Evolutionary conservation across 441 rosid genomes (phyloP).

Genomic region (Erysimum pusillum): DNA sequence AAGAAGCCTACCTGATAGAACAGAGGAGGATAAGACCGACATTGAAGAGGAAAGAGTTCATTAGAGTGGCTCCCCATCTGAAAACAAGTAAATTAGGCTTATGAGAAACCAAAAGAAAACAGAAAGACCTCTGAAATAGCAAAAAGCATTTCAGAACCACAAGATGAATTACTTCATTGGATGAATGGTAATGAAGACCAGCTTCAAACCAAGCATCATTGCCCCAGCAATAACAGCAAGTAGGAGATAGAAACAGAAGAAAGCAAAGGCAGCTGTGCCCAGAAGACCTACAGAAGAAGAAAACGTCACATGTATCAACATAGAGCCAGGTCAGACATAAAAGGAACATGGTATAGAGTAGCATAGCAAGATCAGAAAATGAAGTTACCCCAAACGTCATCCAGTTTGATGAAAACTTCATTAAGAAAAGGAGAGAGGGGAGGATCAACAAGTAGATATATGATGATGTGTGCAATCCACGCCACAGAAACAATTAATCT

Average conservation of each 20-base stretch:
- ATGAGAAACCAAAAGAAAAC: conserved; percentile 44
- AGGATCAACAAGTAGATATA: conserved; percentile 87
- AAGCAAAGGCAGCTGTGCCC: conserved; percentile 97
- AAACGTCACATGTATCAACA: conserved; percentile 15
- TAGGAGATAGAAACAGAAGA: conserved; percentile 97
- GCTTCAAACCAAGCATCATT: conserved; percentile 97
- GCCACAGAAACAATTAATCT: conserved; percentile 98
- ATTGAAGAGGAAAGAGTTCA: conserved; percentile 99
- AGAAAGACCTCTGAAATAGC: conserved; percentile 27
- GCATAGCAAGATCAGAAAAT: conserved; percentile 26
- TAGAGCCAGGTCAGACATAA: conserved; percentile 32
- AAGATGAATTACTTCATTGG: conserved; percentile 88
- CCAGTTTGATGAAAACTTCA: conserved; percentile 98
- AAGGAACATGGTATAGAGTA: conserved; percentile 11
- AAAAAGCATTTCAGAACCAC: conserved; percentile 29
- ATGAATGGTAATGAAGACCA: conserved; percentile 92
- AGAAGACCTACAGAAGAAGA: conserved; percentile 76
- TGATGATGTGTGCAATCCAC: conserved; percentile 93
- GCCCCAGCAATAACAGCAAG: conserved; percentile 99
- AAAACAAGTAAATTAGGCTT: conserved; percentile 36
- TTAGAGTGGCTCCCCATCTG: conserved; percentile 99
- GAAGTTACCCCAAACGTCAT: conserved; percentile 89
- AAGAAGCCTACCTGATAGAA: conserved; percentile 80
- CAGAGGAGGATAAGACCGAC: conserved; percentile 93
- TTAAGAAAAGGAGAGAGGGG: conserved; percentile 95